Conservation (phyloP, 192 early-diverging fungal genomes). For the Backusella tarrabulga region DNA sequence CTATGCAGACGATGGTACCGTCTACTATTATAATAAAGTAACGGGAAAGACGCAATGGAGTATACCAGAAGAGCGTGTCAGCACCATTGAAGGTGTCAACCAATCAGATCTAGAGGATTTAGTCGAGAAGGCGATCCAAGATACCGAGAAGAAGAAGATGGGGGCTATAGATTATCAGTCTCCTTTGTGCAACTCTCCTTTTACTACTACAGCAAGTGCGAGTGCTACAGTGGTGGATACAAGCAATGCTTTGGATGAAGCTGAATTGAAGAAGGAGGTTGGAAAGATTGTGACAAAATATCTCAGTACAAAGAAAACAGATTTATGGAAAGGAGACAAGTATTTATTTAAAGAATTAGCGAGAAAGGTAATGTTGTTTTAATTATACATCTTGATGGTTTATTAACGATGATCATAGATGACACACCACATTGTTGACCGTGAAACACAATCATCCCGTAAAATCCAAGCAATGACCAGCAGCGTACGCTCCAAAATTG, state of each 20-base stretch:
- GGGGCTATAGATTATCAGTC: background rate
- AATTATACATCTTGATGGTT: background rate
- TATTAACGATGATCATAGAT: constrained; percentile 30
- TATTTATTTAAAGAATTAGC: constrained; percentile 52
- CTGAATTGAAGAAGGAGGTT: constrained; percentile 36
- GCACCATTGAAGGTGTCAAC: constrained; percentile 28
- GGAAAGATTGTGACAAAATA: constrained; percentile 35
- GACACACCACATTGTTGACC: constrained; percentile 54
- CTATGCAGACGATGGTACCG: constrained; percentile 39
- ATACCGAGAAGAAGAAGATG: constrained; percentile 20
- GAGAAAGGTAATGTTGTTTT: constrained; percentile 38
- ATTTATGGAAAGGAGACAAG: constrained; percentile 46
- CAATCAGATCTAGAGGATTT: constrained; percentile 20
- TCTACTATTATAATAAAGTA: constrained; percentile 55
- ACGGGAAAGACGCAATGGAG: constrained; percentile 56
- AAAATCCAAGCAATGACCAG: constrained; percentile 39
- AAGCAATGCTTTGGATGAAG: background rate
- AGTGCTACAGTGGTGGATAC: background rate
- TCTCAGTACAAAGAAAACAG: constrained; percentile 45
- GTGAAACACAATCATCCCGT: constrained; percentile 44
- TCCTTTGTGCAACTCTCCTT: background rate
- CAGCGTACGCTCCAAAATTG: constrained; percentile 46
- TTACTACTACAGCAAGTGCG: background rate
- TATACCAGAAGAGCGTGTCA: constrained; percentile 35
- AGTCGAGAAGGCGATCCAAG: constrained; percentile 26